Evolutionary conservation across 805 yeast species (phyloP).

Genomic region (Kodamaea kaohsiungensis): DNA sequence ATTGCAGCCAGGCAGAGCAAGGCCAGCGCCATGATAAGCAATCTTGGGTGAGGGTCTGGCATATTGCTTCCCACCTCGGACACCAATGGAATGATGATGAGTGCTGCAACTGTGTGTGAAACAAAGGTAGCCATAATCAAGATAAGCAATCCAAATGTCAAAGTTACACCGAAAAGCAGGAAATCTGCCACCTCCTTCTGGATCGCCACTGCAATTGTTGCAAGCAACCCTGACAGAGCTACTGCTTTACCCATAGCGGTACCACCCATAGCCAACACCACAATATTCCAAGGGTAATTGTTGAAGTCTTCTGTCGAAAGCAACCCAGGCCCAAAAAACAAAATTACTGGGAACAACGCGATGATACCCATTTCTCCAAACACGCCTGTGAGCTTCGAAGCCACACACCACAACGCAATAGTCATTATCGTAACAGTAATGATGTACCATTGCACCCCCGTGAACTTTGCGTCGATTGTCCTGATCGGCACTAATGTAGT

Average conservation of each 20-base stretch:
- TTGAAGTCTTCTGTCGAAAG: constrained; percentile 89
- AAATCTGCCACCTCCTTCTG: constrained; percentile 65
- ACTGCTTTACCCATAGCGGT: constrained; percentile 94
- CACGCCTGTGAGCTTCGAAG: constrained; percentile 66
- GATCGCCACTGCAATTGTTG: constrained; percentile 72
- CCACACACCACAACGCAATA: constrained; percentile 86
- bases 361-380: constrained; percentile 98
- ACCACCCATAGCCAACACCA: constrained; percentile 97
- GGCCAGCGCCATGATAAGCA: constrained; percentile 44
- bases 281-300: constrained; percentile 95
- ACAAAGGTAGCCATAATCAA: constrained; percentile 45
- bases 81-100: constrained; percentile 44
- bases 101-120: constrained; percentile 47
- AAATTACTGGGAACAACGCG: constrained; percentile 83
- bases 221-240: constrained; percentile 81
- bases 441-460: constrained; percentile 74
- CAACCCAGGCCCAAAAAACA: constrained; percentile 90
- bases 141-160: constrained; percentile 56
- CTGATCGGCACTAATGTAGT: constrained; percentile 56
- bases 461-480: constrained; percentile 64
- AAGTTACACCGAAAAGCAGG: constrained; percentile 69
- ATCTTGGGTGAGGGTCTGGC: constrained; percentile 38
- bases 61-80: constrained; percentile 40
- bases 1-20: constrained; percentile 45
- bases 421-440: constrained; percentile 66